Conservation (phyloP, 1,284 basidiomycete genomes). For the Cryptococcus hybrid region DNA sequence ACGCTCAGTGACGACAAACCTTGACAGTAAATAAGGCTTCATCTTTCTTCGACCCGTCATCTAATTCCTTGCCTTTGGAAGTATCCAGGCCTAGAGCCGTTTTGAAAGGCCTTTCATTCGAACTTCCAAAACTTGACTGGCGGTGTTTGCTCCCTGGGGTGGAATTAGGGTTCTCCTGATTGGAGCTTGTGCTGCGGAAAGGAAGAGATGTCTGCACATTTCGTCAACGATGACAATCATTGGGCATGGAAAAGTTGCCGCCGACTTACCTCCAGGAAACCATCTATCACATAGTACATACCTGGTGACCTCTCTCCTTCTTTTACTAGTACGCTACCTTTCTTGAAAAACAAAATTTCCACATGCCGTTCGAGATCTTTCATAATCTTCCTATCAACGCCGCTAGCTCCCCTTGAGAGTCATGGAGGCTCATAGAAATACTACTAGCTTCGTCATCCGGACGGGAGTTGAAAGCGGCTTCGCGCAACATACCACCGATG, state of each 20-base stretch:
- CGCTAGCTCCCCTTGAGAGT: slow-evolving; percentile 36
- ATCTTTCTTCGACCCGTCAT: slow-evolving; percentile 12
- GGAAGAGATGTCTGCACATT: too few species aligned
- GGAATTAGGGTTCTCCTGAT: slow-evolving; percentile 18
- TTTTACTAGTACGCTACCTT: slow-evolving; percentile 80
- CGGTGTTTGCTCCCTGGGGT: slow-evolving; percentile 10
- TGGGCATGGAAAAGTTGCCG: background rate
- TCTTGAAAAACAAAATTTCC: slow-evolving; percentile 89
- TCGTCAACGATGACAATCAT: too few species aligned
- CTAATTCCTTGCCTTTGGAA: background rate
- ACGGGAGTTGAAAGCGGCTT: slow-evolving; percentile 49
- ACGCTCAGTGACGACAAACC: slow-evolving; percentile 10
- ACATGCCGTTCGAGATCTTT: slow-evolving; percentile 88
- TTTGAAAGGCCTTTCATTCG: slow-evolving; percentile 30
- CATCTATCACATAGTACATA: slow-evolving; percentile 97
- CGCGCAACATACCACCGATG: slow-evolving; percentile 55
- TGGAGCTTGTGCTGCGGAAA: background rate
- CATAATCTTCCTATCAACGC: slow-evolving; percentile 39
- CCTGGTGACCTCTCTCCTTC: slow-evolving; percentile 78
- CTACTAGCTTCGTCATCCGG: slow-evolving; percentile 56
- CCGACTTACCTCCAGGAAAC: slow-evolving; percentile 78
- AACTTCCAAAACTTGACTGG: slow-evolving; percentile 15
- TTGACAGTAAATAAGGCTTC: slow-evolving; percentile 88
- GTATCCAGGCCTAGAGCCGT: slow-evolving; percentile 33
- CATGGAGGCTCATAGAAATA: slow-evolving; percentile 58